Evolutionary conservation across 306 rosid species (phyloP).

Genomic region (Hippophae rhamnoides): DNA sequence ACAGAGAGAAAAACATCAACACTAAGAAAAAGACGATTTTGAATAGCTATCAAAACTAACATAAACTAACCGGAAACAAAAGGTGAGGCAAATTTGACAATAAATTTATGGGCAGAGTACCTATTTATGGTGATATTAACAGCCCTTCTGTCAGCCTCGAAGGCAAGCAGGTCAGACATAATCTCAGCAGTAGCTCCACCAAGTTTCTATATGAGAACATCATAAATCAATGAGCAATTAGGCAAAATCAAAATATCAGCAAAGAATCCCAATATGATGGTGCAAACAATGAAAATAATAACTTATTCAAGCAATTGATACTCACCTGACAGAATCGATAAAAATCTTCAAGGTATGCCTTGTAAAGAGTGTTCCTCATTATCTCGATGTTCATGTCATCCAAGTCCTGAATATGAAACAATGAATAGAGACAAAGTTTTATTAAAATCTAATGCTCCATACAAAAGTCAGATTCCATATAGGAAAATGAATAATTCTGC

Average conservation of each 20-base stretch:
- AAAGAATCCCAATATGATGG: neutral
- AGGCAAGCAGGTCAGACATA: constrained; percentile 94
- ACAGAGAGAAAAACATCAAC: constrained; percentile 17
- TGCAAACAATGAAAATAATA: no score
- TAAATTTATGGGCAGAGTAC: constrained; percentile 25
- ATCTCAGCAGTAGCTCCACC: constrained; percentile 98
- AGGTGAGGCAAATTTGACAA: neutral
- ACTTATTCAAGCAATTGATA: constrained; percentile 7
- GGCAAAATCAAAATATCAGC: constrained; percentile 4
- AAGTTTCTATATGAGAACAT: constrained; percentile 54
- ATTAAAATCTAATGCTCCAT: neutral
- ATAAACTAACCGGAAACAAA: neutral
- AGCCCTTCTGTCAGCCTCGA: constrained; percentile 99
- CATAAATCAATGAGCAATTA: constrained; percentile 22
- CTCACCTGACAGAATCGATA: constrained; percentile 89
- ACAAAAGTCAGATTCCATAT: constrained; percentile 5
- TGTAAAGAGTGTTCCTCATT: constrained; percentile 96
- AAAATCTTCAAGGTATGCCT: constrained; percentile 97
- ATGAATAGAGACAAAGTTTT: constrained; percentile 9
- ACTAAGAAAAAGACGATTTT: constrained; percentile 1
- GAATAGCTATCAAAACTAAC: neutral
- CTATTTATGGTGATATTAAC: constrained; percentile 90
- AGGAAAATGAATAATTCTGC: constrained; percentile 9
- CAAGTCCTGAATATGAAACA: constrained; percentile 51
- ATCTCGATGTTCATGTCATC: constrained; percentile 99